Evolutionary conservation across 345 rosid genomes (phyloP), one percentile per base, ranked within the genome.

Genomic region (Physaria fendleri): DNA sequence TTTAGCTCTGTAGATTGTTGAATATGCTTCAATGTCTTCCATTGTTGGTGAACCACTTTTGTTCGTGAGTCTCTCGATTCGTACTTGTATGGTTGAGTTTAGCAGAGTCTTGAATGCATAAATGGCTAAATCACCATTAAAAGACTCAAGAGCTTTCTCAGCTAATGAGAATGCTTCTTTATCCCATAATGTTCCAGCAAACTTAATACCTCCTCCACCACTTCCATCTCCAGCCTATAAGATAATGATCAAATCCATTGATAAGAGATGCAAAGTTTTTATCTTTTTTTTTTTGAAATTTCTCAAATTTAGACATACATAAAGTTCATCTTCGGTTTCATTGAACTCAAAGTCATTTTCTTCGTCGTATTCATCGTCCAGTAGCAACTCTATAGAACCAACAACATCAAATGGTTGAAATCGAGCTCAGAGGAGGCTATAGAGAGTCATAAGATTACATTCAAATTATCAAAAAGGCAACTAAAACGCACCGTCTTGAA

Each of bases 161-260:
- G 88, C 90, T 67, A 85, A 69, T 5, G 74, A 25, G 17, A 92
- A 70, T 40, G 88, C 96, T 76, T 84, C 83, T 69, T 85, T 82
- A 37, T 92, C 98, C 96, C 96, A 84, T 81, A 79, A 61, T 42
- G 90, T 82, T 51, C 98, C 95, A 8, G 87, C 88, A 8, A 88
- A 80, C 24, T 83, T 72, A 44, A 88, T 74, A 32, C 98, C 93
- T 56, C 96, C 96, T 71, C 98, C 96, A 14, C 78, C 90, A 35
- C 71, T 76, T 52, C 96, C 98, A 78, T 92, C 95, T 57, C 95
- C 96, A 44, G 53, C 82, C 98, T 92, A 3, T 64, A 57, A 66
- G 3, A 58, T 2, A 37, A n/a, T 13, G 38, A 56, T 54, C 18
- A 8, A 35, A 51, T 12, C 8, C 21, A 56, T 13, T 43, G 8